Percentiles rank a stretch among this genome's conserved stretches.
phyloP scores from a whole-genome alignment of 2,329 filamentous ascomycete species.

The Aureobasidium sp. region DNA sequence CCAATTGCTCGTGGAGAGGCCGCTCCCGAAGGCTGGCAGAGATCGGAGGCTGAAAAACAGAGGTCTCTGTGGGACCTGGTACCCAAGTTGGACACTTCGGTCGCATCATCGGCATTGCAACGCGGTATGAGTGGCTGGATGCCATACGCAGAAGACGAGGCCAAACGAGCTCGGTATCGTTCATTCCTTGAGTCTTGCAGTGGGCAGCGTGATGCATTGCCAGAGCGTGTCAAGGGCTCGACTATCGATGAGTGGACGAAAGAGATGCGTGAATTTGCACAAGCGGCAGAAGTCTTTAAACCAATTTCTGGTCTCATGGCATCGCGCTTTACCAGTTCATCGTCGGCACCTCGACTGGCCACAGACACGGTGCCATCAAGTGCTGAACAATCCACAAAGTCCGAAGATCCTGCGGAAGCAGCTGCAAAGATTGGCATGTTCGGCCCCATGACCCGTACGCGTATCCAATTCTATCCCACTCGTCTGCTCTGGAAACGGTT shows the following conservation, averaged over 20 bases:
- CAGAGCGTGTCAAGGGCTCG: conserved; percentile 46
- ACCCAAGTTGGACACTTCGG: conserved; percentile 35
- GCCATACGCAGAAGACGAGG: conserved; percentile 77
- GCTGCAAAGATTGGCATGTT: conserved; percentile 91
- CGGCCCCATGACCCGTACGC: conserved; percentile 72
- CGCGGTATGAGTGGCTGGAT: conserved; percentile 57
- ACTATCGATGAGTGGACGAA: conserved; percentile 68
- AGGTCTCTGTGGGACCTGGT: conserved; percentile 47
- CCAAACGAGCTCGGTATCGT: conserved; percentile 74
- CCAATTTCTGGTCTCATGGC: conserved; percentile 91
- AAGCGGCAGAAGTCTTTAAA: conserved; percentile 74
- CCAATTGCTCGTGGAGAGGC: conserved; percentile 72
- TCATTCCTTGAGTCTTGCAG: conserved; percentile 73
- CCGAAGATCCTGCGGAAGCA: conserved; percentile 68
- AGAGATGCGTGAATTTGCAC: conserved; percentile 72
- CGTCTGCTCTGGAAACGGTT: conserved; percentile 91
- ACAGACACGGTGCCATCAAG: conserved; percentile 25
- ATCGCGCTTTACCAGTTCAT: conserved; percentile 76
- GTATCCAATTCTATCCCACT: conserved; percentile 68
- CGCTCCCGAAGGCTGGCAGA: conserved; percentile 54
- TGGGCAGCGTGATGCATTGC: conserved; percentile 52
- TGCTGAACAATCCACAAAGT: not conserved
- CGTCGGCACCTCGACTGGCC: conserved; percentile 29
- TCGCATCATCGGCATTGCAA: conserved; percentile 40
- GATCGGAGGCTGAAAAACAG: conserved; percentile 57